These are phyloP conservation scores for Raddia distichophylla DNA, from an alignment of 176 grass and related monocot species.

Conservation along the genomic window DNA sequence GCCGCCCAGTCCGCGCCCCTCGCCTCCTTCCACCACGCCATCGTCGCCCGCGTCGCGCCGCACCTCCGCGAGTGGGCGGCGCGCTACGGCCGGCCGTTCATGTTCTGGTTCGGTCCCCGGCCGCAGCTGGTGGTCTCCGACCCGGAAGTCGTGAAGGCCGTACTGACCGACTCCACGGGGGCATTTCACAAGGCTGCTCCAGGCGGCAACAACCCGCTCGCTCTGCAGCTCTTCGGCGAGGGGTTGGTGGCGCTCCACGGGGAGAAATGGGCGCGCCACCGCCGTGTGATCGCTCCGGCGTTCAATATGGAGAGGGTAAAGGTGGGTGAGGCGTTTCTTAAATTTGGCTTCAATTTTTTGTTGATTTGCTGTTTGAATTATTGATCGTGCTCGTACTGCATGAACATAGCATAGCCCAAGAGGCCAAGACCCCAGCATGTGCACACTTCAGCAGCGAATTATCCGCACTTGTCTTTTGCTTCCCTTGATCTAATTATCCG, in stretches of 20 bases:
- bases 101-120: slow-evolving; percentile 66
- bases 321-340: slow-evolving; percentile 23
- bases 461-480: too few relatives aligned
- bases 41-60: slow-evolving; percentile 58
- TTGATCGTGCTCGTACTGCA: not conserved
- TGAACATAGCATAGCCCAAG: too few relatives aligned
- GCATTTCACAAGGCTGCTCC: slow-evolving; percentile 39
- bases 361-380: too few relatives aligned
- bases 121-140: slow-evolving; percentile 63
- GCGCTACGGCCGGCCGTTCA: slow-evolving; percentile 58
- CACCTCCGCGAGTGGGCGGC: slow-evolving; percentile 58
- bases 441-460: too few relatives aligned
- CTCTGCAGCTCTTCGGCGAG: slow-evolving; percentile 63
- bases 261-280: slow-evolving; percentile 64
- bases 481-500: too few relatives aligned
- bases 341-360: not conserved
- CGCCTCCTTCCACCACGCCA: slow-evolving; percentile 57
- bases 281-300: slow-evolving; percentile 64
- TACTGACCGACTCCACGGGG: slow-evolving; percentile 60
- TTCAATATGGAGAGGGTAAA: slow-evolving; percentile 86
- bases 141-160: slow-evolving; percentile 54
- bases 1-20: slow-evolving; percentile 49
- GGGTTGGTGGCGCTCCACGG: slow-evolving; percentile 62
- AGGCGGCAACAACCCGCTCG: slow-evolving; percentile 47
- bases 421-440: too few relatives aligned